Percentiles rank a stretch among this genome's conserved stretches.
phyloP scores from a whole-genome alignment of 2,329 filamentous ascomycete genomes.

The Neocucurbitaria cava region DNA sequence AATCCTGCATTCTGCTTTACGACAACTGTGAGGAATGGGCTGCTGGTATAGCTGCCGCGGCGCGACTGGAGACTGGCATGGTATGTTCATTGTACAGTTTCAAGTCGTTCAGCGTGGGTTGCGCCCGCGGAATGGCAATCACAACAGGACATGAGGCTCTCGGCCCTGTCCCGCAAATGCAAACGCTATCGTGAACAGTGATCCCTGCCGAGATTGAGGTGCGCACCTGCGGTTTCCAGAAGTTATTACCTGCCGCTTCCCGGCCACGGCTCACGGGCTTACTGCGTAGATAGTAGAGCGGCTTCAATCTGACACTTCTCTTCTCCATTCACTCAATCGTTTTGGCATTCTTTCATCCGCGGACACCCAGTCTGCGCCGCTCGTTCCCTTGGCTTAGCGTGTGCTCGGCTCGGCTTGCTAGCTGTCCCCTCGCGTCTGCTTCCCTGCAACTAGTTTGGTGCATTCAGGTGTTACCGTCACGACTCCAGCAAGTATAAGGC shows the following conservation, averaged over 20 bases:
- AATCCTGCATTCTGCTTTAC: neutral
- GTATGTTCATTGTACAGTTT: too few relatives aligned
- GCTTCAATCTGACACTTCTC: neutral
- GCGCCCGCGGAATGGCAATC: neutral
- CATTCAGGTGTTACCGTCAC: constrained; percentile 2
- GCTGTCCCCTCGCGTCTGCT: neutral
- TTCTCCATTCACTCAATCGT: neutral
- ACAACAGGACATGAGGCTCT: neutral
- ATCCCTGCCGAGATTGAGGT: constrained; percentile 2
- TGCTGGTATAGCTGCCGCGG: too few relatives aligned
- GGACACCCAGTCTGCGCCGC: neutral
- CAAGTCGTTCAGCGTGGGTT: neutral
- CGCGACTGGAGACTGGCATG: neutral
- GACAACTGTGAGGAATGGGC: neutral
- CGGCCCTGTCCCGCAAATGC: neutral
- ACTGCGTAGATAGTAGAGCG: too few relatives aligned
- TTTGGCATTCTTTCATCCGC: constrained; percentile 2
- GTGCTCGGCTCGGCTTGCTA: constrained; percentile 1
- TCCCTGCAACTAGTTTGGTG: constrained; percentile 16
- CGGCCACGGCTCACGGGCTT: neutral
- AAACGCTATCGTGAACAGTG: constrained; percentile 1
- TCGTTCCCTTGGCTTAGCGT: constrained; percentile 7
- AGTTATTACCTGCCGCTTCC: neutral
- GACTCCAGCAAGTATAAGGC: constrained; percentile 1
- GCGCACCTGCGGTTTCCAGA: constrained; percentile 1